Evolutionary conservation across 192 early-diverging fungal genomes (phyloP).

Genomic region (Coemansia umbellata): DNA sequence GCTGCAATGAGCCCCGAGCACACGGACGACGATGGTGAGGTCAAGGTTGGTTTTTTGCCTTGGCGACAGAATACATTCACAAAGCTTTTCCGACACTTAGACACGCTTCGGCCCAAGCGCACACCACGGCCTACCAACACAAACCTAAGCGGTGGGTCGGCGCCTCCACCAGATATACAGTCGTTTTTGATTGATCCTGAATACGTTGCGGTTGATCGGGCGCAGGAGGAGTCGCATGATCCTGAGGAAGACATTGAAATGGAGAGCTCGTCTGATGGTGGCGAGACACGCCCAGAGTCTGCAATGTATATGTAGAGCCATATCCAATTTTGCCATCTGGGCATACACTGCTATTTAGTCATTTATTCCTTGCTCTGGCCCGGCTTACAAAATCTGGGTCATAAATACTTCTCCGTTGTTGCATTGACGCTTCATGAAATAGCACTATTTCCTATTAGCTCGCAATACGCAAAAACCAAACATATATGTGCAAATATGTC

Average conservation of each 20-base stretch:
- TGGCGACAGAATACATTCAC: conserved; percentile 37
- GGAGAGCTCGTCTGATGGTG: conserved; percentile 31
- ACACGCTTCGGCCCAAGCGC: conserved; percentile 47
- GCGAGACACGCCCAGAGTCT: no score
- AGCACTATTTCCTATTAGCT: no score
- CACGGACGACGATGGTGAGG: conserved; percentile 48
- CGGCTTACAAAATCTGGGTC: no score
- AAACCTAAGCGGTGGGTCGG: conserved; percentile 10
- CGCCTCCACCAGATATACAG: conserved; percentile 35
- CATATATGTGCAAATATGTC: no score
- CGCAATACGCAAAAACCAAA: no score
- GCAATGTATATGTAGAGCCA: no score
- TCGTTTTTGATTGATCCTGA: conserved; percentile 32
- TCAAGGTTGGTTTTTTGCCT: conserved; percentile 40
- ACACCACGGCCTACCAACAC: conserved; percentile 37
- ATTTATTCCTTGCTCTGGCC: no score
- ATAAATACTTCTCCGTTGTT: no score
- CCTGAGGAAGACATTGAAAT: conserved; percentile 44
- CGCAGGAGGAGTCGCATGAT: conserved; percentile 7
- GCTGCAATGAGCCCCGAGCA: conserved; percentile 48
- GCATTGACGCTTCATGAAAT: no score
- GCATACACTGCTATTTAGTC: no score
- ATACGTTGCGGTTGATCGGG: conserved; percentile 22
- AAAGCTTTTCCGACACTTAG: conserved; percentile 36
- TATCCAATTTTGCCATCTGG: no score